Evolutionary conservation across 352 stramenopile species (phyloP).

Genomic region (Pythium periplocum): DNA sequence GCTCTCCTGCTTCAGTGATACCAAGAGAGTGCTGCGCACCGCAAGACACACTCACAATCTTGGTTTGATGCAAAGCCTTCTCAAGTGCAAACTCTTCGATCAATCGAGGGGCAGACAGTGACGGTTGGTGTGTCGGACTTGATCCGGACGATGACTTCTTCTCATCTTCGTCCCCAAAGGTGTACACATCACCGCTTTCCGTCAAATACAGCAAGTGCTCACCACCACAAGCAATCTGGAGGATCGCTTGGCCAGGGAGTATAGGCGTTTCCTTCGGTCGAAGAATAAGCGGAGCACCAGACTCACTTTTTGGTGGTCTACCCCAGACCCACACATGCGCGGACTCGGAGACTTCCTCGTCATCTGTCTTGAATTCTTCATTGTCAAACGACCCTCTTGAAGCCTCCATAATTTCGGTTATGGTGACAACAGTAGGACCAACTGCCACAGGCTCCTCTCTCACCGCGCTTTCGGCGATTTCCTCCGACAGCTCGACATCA

Average conservation of each 20-base stretch:
- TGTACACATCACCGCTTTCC: constrained; percentile 72
- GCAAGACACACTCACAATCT: constrained; percentile 58
- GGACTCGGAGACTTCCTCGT: constrained; percentile 8
- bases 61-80: constrained; percentile 66
- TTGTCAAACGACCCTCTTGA: not conserved
- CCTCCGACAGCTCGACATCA: not conserved
- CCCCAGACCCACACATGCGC: constrained; percentile 61
- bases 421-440: no score
- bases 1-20: constrained; percentile 59
- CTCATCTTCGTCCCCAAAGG: constrained; percentile 66
- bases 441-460: no score
- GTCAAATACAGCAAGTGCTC: constrained; percentile 77
- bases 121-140: constrained; percentile 10
- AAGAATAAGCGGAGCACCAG: constrained; percentile 44
- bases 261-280: constrained; percentile 59
- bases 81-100: constrained; percentile 77
- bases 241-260: constrained; percentile 48
- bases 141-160: constrained; percentile 19
- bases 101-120: constrained; percentile 49
- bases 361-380: constrained; percentile 11
- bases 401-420: not conserved
- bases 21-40: constrained; percentile 72
- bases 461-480: not conserved
- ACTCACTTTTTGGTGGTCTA: constrained; percentile 45
- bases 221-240: constrained; percentile 72